Conservation (phyloP, 2,329 filamentous ascomycete species). For the Pezizomycotina sp. region DNA sequence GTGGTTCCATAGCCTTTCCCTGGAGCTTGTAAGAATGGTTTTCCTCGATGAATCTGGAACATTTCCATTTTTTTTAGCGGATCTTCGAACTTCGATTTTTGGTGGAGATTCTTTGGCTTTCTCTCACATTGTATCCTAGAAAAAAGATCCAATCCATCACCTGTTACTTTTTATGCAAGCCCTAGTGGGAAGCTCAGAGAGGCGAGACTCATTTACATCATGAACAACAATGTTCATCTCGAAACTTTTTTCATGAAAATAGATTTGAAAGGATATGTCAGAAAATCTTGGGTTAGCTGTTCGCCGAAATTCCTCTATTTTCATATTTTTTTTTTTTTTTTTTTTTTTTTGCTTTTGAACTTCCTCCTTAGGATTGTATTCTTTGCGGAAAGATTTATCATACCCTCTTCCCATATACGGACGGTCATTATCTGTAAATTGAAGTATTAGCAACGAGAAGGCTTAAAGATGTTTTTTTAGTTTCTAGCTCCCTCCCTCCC, state of each 20-base stretch:
- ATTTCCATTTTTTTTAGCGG: no score
- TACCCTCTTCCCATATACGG: slow-evolving; percentile 68
- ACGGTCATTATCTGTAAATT: slow-evolving; percentile 78
- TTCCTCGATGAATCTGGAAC: slow-evolving; percentile 89
- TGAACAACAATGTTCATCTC: slow-evolving; percentile 91
- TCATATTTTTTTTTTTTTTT: no score
- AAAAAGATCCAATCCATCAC: slow-evolving; percentile 22
- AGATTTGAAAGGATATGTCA: no score
- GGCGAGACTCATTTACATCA: no score
- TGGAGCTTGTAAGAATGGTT: slow-evolving; percentile 61
- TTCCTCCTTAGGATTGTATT: slow-evolving; percentile 9
- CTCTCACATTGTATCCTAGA: slow-evolving; percentile 42
- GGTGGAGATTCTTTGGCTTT: no score
- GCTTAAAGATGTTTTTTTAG: no score
- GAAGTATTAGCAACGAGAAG: no score
- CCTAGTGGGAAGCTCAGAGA: slow-evolving; percentile 26
- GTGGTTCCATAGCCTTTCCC: slow-evolving; percentile 46
- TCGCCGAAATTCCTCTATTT: no score
- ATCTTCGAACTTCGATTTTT: no score
- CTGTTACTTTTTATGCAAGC: slow-evolving; percentile 9
- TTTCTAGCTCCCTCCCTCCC: no score
- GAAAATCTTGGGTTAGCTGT: no score
- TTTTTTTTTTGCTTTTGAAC: slow-evolving; percentile 1
- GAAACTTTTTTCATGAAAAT: slow-evolving; percentile 42
- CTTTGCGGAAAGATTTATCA: slow-evolving; percentile 22